A percentile compares a stretch with the other conserved stretches of the same genome.
phyloP scores from a whole-genome alignment of 257 asterid species.

The Galeopsis tetrahit region DNA sequence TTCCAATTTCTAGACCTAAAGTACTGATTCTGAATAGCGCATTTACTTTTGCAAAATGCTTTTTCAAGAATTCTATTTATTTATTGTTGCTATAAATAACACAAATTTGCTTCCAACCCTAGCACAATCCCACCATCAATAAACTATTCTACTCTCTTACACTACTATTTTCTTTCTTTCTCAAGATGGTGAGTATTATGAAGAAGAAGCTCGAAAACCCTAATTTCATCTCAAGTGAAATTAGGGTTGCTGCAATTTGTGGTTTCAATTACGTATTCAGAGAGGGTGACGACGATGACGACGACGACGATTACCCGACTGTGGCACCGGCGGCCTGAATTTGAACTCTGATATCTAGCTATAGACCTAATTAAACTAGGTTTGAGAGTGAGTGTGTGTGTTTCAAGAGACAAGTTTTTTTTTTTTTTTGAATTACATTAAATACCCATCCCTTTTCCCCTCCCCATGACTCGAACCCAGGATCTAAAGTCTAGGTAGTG shows the following conservation, averaged over 20 bases:
- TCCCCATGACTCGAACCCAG: no score
- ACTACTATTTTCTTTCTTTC: background rate
- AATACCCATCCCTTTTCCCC: no score
- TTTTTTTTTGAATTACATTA: no score
- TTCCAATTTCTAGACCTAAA: background rate
- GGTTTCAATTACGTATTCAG: background rate
- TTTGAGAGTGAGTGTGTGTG: background rate
- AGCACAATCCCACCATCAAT: background rate
- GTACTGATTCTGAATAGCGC: background rate
- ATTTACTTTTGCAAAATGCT: background rate
- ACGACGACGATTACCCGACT: constrained; percentile 21
- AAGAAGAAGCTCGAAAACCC: constrained; percentile 17
- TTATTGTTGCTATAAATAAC: constrained; percentile 32
- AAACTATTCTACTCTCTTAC: background rate
- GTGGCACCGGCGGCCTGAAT: constrained; percentile 41
- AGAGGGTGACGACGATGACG: constrained; percentile 25
- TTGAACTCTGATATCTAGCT: no score
- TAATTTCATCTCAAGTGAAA: background rate
- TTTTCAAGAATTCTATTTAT: background rate
- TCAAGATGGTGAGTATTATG: constrained; percentile 29
- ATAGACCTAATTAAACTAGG: constrained; percentile 15
- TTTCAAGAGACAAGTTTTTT: background rate
- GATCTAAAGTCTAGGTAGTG: no score
- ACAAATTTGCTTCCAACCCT: constrained; percentile 17
- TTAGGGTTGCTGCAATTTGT: background rate